These are phyloP conservation scores for Fusarium cyanostomum DNA, from an alignment of 2,329 filamentous ascomycete genomes.

Conservation along the genomic window DNA sequence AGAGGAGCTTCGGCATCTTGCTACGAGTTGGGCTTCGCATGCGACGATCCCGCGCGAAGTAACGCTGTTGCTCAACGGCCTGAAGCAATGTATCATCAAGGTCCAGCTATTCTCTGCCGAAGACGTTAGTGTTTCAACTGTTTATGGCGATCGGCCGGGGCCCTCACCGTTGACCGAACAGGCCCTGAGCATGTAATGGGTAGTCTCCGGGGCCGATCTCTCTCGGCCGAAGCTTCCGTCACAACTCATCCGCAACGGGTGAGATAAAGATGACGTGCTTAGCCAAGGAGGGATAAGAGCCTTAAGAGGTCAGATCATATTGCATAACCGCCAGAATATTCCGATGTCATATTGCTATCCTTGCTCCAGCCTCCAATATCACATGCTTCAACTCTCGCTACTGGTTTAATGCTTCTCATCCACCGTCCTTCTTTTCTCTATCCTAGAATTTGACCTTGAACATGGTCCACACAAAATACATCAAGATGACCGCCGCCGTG, in stretches of 20 bases:
- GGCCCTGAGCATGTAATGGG: not conserved
- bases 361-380: too few relatives aligned
- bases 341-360: too few relatives aligned
- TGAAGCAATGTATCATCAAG: too few relatives aligned
- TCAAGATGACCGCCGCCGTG: conserved; percentile 5
- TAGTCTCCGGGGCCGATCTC: not conserved
- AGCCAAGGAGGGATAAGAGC: not conserved
- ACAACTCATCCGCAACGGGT: not conserved
- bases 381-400: too few relatives aligned
- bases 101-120: too few relatives aligned
- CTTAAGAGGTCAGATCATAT: not conserved
- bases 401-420: too few relatives aligned
- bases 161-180: not conserved
- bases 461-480: conserved; percentile 4
- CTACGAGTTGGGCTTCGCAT: not conserved
- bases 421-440: too few relatives aligned
- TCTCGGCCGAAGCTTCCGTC: not conserved
- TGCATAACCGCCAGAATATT: not conserved
- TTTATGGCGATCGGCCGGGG: not conserved
- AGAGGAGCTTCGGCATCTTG: not conserved
- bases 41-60: not conserved
- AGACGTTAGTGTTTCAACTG: too few relatives aligned
- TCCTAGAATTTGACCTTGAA: not conserved
- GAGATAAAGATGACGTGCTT: not conserved
- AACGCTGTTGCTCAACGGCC: not conserved